A percentile compares a stretch with the other conserved stretches of the same genome.
Conservation (phyloP, 2,329 filamentous ascomycete genomes). For the Ceratocystis ficicola region DNA sequence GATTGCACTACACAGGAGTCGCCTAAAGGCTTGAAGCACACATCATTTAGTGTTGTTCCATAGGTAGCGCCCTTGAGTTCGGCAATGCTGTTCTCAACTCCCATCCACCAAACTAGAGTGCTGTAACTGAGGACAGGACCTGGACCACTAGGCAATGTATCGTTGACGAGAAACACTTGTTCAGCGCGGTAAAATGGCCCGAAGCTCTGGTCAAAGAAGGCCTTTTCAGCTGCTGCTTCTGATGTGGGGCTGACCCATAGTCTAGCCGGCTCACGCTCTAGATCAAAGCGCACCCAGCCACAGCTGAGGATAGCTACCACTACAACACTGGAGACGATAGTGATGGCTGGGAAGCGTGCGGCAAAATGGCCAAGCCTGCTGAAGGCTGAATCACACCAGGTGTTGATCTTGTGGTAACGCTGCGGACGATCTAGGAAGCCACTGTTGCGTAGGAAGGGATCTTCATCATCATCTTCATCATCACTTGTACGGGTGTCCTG, state of each 20-base stretch:
- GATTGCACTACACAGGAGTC: slow-evolving; percentile 88
- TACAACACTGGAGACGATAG: slow-evolving; percentile 63
- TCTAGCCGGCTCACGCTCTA: slow-evolving; percentile 80
- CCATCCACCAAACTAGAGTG: slow-evolving; percentile 86
- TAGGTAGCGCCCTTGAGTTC: slow-evolving; percentile 57
- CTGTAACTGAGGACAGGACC: slow-evolving; percentile 79
- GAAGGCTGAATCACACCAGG: slow-evolving; percentile 67
- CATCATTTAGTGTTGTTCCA: slow-evolving; percentile 60
- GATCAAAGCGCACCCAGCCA: slow-evolving; percentile 77
- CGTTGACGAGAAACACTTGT: slow-evolving; percentile 88
- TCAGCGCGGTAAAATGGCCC: slow-evolving; percentile 92
- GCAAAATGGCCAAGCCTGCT: slow-evolving; percentile 67
- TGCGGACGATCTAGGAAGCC: slow-evolving; percentile 69
- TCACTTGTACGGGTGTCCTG: slow-evolving; percentile 77
- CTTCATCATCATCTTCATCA: slow-evolving; percentile 86
- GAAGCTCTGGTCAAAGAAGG: slow-evolving; percentile 85
- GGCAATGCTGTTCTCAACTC: slow-evolving; percentile 66
- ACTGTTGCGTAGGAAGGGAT: slow-evolving; percentile 46
- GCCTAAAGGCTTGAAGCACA: slow-evolving; percentile 89
- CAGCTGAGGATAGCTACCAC: slow-evolving; percentile 68
- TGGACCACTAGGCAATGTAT: slow-evolving; percentile 50
- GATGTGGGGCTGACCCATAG: slow-evolving; percentile 96
- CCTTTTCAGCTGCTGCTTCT: slow-evolving; percentile 79
- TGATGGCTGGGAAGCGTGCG: slow-evolving; percentile 72
- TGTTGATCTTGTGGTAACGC: slow-evolving; percentile 72